Evolutionary conservation across 108 stramenopile genomes (phyloP).

Genomic region (Pseudonitzschia pungens): DNA sequence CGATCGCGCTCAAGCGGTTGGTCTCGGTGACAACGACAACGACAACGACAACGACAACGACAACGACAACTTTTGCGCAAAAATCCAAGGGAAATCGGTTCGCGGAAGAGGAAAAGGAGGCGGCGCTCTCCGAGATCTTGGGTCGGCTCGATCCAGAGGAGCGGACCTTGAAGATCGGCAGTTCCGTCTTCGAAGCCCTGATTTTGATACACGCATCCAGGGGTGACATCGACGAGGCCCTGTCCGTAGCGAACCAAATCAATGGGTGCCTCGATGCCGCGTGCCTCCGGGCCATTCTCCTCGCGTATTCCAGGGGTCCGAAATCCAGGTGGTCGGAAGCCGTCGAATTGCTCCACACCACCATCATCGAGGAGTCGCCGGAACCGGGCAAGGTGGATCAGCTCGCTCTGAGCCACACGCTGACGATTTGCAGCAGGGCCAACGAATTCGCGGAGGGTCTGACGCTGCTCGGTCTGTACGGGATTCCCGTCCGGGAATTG

Average conservation of each 20-base stretch:
- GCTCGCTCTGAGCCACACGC: conserved; percentile 49
- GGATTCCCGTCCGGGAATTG: conserved; percentile 17
- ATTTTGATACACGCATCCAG: conserved; percentile 47
- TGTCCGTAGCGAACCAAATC: conserved; percentile 44
- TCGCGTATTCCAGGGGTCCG: conserved; percentile 40
- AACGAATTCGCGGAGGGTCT: conserved; percentile 61
- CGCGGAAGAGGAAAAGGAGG: conserved; percentile 13
- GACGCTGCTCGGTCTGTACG: conserved; percentile 63
- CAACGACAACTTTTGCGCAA: too few species aligned
- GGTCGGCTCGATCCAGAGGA: conserved; percentile 15
- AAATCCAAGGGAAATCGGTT: neutral
- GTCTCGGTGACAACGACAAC: conserved; percentile 1
- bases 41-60: too few species aligned
- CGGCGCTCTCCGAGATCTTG: conserved; percentile 17
- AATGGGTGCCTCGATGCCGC: conserved; percentile 46
- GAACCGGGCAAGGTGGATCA: conserved; percentile 51
- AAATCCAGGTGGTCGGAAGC: conserved; percentile 58
- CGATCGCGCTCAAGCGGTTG: conserved; percentile 16
- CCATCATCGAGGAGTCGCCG: conserved; percentile 39
- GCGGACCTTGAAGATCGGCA: conserved; percentile 24
- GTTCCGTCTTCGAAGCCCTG: conserved; percentile 52
- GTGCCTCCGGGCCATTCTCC: conserved; percentile 64
- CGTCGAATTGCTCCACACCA: conserved; percentile 51
- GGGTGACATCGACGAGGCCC: conserved; percentile 43
- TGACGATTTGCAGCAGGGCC: conserved; percentile 47